phyloP scores from a whole-genome alignment of 176 grass and related monocot species.

The Carex scoparia region DNA sequence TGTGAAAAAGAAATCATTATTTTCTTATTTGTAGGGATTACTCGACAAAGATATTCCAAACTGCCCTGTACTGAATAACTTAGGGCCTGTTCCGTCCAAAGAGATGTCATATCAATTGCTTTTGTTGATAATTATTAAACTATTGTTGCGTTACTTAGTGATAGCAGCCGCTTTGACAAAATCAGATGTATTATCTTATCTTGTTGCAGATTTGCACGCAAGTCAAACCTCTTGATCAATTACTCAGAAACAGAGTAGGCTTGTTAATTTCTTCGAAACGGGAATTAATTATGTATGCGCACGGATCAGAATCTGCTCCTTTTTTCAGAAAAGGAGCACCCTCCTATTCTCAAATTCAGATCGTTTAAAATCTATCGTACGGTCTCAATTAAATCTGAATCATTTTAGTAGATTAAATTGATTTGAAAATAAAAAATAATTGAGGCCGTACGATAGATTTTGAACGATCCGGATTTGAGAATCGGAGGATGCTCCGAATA shows the following conservation, averaged over 20 bases:
- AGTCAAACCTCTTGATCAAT: neutral
- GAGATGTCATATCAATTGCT: constrained; percentile 1
- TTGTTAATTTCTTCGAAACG: too few species aligned
- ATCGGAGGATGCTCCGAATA: too few species aligned
- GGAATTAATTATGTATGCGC: neutral
- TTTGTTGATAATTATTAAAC: neutral
- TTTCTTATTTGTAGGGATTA: neutral
- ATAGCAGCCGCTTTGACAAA: neutral
- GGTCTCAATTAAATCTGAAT: too few species aligned
- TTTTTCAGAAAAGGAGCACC: too few species aligned
- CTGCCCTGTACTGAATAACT: neutral
- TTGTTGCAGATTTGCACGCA: neutral
- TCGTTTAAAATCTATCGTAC: too few species aligned
- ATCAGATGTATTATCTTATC: neutral
- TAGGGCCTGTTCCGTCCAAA: neutral
- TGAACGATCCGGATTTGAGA: too few species aligned
- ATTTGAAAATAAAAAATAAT: too few species aligned
- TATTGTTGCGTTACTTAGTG: neutral
- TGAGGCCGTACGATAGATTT: too few species aligned
- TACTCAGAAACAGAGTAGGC: neutral
- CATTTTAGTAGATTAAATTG: too few species aligned
- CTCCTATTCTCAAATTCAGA: neutral
- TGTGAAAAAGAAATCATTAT: neutral
- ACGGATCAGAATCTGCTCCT: neutral
- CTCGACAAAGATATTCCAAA: neutral